Base-by-base conservation (phyloP, 192 early-diverging fungal genomes). In the Coemansia sp. region DNA sequence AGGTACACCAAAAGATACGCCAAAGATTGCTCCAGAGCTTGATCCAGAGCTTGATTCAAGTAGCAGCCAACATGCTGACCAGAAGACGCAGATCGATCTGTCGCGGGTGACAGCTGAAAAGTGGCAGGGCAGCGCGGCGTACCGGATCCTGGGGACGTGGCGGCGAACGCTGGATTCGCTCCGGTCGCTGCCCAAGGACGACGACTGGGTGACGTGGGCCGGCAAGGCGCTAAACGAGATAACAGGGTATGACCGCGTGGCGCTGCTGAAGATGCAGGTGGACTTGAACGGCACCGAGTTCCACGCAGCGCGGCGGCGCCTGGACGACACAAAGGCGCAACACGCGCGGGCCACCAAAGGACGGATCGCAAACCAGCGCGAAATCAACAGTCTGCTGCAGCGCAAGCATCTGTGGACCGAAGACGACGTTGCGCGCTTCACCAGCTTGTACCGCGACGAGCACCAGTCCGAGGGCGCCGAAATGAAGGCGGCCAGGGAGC, bases 361-460 rank as follows among this genome's bases (percentile, higher is more conserved):
- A 2, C 80, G 87, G 7, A 83, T 87, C 0, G 62, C 70, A 11
- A 86, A 83, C 21, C 90, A 92, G 69, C 84, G 88, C 24, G 88
- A 86, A 46, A 89, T 92, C 51, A 92, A 89, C 63, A 84, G 87
- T 21, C 67, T 92, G 5, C 60, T 92, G 12, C 90, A 92, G 58
- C 84, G 90, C 38, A 92, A 92, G 63, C 86, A 88, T 43, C 58
- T 83, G 25, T 92, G 90, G 90, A 81, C 83, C 25, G 83, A 83
- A 8, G 81, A 86, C 12, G 90, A 92, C 56, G 88, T 92, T 2
- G 82, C 82, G 3, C 82, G 82, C n/a, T 88, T 92, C 45, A 92
- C 90, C 1, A 84, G 83, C 23, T 77, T 92, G 27, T 92, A 90
- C 62, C 85, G 85, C 16, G 68, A 77, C 25, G 90, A 92, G 53